Base-by-base conservation (phyloP, 2,329 filamentous ascomycete species). In the Macroventuria anomochaeta region DNA sequence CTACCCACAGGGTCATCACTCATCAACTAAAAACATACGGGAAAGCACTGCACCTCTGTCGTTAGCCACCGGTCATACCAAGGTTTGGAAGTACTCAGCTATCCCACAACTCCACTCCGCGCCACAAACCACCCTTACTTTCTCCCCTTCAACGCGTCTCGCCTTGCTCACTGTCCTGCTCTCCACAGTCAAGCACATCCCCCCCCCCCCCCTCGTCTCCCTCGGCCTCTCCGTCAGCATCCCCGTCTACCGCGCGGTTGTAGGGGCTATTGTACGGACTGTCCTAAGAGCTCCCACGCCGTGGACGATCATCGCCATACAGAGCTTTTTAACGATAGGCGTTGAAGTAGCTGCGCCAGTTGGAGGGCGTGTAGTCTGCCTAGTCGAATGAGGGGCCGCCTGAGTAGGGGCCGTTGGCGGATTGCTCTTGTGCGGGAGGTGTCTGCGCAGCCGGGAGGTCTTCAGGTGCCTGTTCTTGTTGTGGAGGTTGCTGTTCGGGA, bases 291-390 rank as follows among this genome's bases (percentile, higher is more conserved):
- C 20, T 44, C 17, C 41, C 34, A 6, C 12, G 32, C 23, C 25
- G 17, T 4, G 26, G 46, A 13, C 17, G 23, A 5, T n/a, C 5
- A 18, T 28, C 36, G 5, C 7, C 17, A 3, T 43, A 5, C 13
- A 48, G 38, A 7, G 51, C 44, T 8, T 53, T 25, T 6, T 48
- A 7, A 3, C 51, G 43, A 28, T 53, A 53, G 1, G 43, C 38
- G 17, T 40, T 12, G 26, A 53, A 39, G 21, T 53, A 53, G 28
- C 21, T 34, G 33, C 39, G 51, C 51, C 51, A 53, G 38, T 26
- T 18, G 38, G 17, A 7, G 15, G 43, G 38, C 15, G 29, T 15
- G 13, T 48, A 54, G 28, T 34, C 29, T 1, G 46, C 21, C 44
- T 40, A 54, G 7, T 44, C 21, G 6, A 29, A 44, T 2, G 39